Percentiles rank a stretch among this genome's conserved stretches.
These are phyloP conservation scores for Colletotrichum navitas DNA, from an alignment of 2,329 filamentous ascomycete genomes.

Conservation along the genomic window DNA sequence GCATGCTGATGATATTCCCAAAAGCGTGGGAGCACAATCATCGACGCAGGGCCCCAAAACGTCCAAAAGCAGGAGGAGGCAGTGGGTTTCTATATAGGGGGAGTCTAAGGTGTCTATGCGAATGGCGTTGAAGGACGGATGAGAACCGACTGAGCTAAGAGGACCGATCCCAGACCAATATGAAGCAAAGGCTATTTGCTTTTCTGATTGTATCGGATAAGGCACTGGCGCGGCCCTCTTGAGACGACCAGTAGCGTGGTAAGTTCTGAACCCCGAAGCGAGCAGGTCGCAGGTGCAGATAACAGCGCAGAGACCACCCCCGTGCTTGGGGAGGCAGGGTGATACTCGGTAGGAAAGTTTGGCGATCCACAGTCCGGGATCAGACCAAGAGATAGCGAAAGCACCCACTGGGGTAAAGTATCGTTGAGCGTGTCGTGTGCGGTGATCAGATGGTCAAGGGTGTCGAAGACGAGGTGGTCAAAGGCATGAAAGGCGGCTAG, in stretches of 20 bases:
- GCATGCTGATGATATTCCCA: conserved; percentile 48
- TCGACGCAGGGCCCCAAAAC: conserved; percentile 12
- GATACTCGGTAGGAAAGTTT: conserved; percentile 23
- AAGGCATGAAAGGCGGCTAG: conserved; percentile 38
- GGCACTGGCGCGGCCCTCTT: conserved; percentile 14
- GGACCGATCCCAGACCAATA: conserved; percentile 43
- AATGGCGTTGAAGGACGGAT: conserved; percentile 16
- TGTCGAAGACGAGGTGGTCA: conserved; percentile 8
- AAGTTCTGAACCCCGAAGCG: conserved; percentile 20
- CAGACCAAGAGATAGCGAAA: conserved; percentile 28
- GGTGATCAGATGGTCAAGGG: conserved; percentile 33
- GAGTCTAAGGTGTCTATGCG: conserved; percentile 38
- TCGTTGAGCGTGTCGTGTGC: conserved; percentile 25
- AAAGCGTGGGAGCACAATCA: conserved; percentile 37
- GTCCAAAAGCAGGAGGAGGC: conserved; percentile 30
- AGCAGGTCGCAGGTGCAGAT: conserved; percentile 29
- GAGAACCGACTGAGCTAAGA: conserved; percentile 36
- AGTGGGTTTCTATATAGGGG: conserved; percentile 44
- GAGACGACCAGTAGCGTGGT: conserved; percentile 25
- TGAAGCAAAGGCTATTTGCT: conserved; percentile 42
- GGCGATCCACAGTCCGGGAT: conserved; percentile 33
- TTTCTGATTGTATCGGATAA: conserved; percentile 30
- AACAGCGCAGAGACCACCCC: conserved; percentile 8
- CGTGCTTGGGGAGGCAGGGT: conserved; percentile 34
- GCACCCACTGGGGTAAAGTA: conserved; percentile 3